Base-by-base conservation (phyloP, 2,329 filamentous ascomycete species). In the Orbilia brochopaga region DNA sequence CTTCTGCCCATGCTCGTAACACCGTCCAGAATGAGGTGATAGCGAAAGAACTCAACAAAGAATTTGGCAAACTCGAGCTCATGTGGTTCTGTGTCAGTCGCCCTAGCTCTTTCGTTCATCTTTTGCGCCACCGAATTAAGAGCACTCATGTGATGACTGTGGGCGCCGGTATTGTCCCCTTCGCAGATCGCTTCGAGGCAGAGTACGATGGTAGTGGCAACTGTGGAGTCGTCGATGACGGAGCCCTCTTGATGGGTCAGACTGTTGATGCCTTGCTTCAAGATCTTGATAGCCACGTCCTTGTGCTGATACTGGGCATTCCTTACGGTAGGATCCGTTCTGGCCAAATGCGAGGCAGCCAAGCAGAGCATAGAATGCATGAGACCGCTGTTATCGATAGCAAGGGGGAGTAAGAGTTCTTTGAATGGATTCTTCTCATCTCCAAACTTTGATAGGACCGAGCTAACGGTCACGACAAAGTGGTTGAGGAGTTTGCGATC, bases 331-430 rank as follows among this genome's bases (percentile, higher is more conserved):
- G 81, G 80, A 59, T 83, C 82, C 0, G 83, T 82, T 67, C 82
- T 82, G n/a, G 83, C 82, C 58, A 87, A 79, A 76, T 96, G 91
- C 70, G 88, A 91, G 75, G 90, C 90, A 40, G 91, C 90, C 7
- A 96, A 83, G 50, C 90, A 91, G 59, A 96, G 84, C 55, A 96
- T 86, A 10, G 91, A 94, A 78, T 96, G 92, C 91, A 96, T 96
- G 58, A 96, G 82, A 11, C 91, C 91, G 73, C 87, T 84, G 78
- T 96, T 88, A 70, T 88, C 84, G 46, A 90, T 87, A 1, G 92
- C 91, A 81, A 95, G 89, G 1, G 90, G 90, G 1, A 96, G 83
- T 37, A 96, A 82, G 75, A 94, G 88, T 74, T 91, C 89, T 77
- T 90, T 90, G 81, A 96, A 96, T 1, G 91, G 90, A 75, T 95